Base-by-base conservation (phyloP, 345 rosid genomes). In the Lepidium sativum region DNA sequence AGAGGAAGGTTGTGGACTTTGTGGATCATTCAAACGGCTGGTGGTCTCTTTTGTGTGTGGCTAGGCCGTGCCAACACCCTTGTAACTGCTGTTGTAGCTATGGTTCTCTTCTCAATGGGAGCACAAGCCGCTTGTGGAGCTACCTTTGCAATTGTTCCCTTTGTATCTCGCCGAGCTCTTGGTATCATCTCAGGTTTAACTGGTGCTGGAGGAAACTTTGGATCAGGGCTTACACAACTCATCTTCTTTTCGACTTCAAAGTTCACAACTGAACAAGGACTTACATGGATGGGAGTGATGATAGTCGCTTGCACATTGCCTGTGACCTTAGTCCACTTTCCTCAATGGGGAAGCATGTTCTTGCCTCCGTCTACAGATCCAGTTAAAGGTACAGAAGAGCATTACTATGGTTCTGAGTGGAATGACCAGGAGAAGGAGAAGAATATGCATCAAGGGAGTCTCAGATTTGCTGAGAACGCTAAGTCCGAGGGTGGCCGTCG, bases 311-410 rank as follows among this genome's bases (percentile, higher is more conserved):
- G 84, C 48, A 85, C 86, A 13, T 51, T 81, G 20, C 83, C 82
- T 5, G 80, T 80, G 48, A n/a, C 77, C 0, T 37, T 73, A 1
- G 60, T 85, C 31, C 84, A 83, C 67, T 83, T 83, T 42, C 86
- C 83, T 3, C 84, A 85, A 18, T 83, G 91, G 88, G 83, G 84
- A 17, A 81, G 86, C 66, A 85, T 85, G 86, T 78, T 85, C 3
- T 73, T 81, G 14, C 73, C 80, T 15, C 79, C 87, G 0, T 60
- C 78, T 1, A 74, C 55, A 59, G 78, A 81, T 39, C 53, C 37
- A 2, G 80, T 76, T 41, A 81, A 68, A 63, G 67, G 76, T 6
- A 77, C 69, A 5, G 91, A 72, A 29, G 91, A 80, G 61, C 71
- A 72, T 4, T 85, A 83, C 48, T 85, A 83, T 53, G 81, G 20